Evolutionary conservation across 306 rosid species (phyloP), one percentile per base, ranked within the genome.

Genomic region (Ziziphus jujuba): DNA sequence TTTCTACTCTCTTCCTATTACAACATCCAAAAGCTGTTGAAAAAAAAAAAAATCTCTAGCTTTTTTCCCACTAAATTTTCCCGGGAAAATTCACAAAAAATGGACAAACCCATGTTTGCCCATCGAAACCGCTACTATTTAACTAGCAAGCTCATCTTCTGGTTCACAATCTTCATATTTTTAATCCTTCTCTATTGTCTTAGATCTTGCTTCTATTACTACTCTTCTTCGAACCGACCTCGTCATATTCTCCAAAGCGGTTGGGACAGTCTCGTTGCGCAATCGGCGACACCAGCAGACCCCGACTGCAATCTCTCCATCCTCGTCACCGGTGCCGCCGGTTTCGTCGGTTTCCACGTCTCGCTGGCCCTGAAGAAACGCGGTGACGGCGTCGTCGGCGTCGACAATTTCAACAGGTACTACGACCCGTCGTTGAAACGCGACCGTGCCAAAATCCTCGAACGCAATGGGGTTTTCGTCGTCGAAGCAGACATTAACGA

Each of bases 321-420:
- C 2, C 72, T 81, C 9, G 79, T 81, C 20, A 81, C 81, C 38
- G 85, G 81, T 4, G 81, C 81, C 2, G 79, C 85, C 2, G 84
- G 81, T 3, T 80, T 80, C 20, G 81, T 80, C n/a, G 81, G 85
- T 0, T 25, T 52, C 13, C 85, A 76, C 9, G 79, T 76, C 44
- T 72, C 85, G 38, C n/a, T 76, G 0, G 81, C 77, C 2, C 56
- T 81, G 20, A 72, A 76, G 58, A 61, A 56, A 0, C 79, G 79
- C 2, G 85, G 85, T 0, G 81, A 76, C 22, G 79, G 79, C 5
- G 79, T 81, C 43, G 73, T 81, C 4, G 85, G 85, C 31, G 36
- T 80, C 11, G 84, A 80, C 34, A 80, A 80, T 2, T 36, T 36
- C 43, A 36, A 36, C 43, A 36, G 9, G 43, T 36, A 36, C 43